Conservation (phyloP, 495 filamentous ascomycete genomes). For the Talaromyces borbonicus region DNA sequence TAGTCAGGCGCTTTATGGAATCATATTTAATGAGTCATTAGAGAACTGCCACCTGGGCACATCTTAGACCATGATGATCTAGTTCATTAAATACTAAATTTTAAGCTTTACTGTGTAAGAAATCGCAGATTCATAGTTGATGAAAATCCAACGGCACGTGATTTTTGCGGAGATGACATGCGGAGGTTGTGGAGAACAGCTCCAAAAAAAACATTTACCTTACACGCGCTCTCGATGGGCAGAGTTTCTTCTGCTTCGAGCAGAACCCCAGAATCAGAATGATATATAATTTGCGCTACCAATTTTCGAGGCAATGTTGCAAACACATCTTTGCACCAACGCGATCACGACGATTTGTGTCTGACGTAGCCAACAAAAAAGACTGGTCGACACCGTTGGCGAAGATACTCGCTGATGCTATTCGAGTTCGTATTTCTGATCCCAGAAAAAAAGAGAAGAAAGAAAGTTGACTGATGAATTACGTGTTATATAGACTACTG, state of each 20-base stretch:
- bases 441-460: not conserved
- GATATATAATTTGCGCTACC: too few relatives aligned
- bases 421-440: constrained; percentile 47
- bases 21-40: not conserved
- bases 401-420: constrained; percentile 70
- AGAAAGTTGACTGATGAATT: constrained; percentile 7
- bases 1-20: constrained; percentile 4
- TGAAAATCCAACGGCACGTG: too few relatives aligned
- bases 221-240: too few relatives aligned
- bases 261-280: too few relatives aligned
- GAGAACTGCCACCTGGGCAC: too few relatives aligned
- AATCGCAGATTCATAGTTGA: too few relatives aligned
- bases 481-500: constrained; percentile 50
- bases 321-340: constrained; percentile 11
- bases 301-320: constrained; percentile 18
- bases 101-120: too few relatives aligned
- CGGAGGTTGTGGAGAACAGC: constrained; percentile 6
- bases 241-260: too few relatives aligned
- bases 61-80: too few relatives aligned
- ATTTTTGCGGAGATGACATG: not conserved
- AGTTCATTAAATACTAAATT: too few relatives aligned
- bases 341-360: constrained; percentile 22
- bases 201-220: not conserved
- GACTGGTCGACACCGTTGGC: constrained; percentile 88
- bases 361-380: constrained; percentile 32